A percentile compares a stretch with the other conserved stretches of the same genome.
Evolutionary conservation across 345 rosid species (phyloP).

Genomic region (Camelina sativa): DNA sequence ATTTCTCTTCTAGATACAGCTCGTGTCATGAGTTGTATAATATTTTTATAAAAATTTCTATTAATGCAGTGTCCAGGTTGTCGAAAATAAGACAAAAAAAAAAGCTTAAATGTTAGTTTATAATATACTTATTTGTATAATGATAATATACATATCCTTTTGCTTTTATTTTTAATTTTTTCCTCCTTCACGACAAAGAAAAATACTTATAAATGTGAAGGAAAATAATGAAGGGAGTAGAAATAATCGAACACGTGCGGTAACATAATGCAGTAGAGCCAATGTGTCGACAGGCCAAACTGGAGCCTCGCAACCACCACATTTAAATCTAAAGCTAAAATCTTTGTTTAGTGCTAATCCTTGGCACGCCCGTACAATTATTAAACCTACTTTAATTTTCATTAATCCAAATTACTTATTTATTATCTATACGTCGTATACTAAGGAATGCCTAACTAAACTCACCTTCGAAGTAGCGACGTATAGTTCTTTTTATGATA

Average conservation of each 20-base stretch:
- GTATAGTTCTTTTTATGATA: not conserved
- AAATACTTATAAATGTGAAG: conserved; percentile 10
- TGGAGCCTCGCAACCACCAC: conserved; percentile 43
- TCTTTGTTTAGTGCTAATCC: conserved; percentile 37
- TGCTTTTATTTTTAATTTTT: not conserved
- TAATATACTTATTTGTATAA: not conserved
- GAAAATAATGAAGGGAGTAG: conserved; percentile 37
- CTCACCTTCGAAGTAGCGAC: not conserved
- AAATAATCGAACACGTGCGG: conserved; percentile 47
- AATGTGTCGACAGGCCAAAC: conserved; percentile 45
- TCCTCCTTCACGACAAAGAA: conserved; percentile 27
- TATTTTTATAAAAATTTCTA: not conserved
- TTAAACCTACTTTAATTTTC: conserved; percentile 40
- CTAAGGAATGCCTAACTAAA: not conserved
- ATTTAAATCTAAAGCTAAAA: conserved; percentile 32
- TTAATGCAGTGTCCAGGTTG: conserved; percentile 29
- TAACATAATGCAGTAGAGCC: conserved; percentile 45
- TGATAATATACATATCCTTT: conserved; percentile 9
- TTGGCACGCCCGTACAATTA: conserved; percentile 44
- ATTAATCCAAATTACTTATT: not conserved
- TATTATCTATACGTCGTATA: not conserved
- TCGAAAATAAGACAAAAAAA: not conserved
- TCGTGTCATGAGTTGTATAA: conserved; percentile 5
- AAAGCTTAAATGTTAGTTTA: not conserved
- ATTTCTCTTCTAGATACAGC: too few relatives aligned